These are phyloP conservation scores for Priceomyces melissophilus DNA, from an alignment of 805 yeast genomes.

Conservation along the genomic window DNA sequence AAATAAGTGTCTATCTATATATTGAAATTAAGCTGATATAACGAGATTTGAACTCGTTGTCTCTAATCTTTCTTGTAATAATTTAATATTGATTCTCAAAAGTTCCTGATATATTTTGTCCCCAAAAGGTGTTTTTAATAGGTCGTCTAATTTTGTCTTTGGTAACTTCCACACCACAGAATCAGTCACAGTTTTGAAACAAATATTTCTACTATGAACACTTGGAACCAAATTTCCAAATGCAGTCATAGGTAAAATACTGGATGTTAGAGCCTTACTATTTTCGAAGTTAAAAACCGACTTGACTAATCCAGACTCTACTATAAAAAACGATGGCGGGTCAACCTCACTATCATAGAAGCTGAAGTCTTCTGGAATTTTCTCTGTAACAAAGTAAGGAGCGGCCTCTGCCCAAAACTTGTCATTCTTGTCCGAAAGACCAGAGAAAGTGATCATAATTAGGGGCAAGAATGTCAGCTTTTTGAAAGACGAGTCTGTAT, in stretches of 20 bases:
- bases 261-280: slow-evolving; percentile 34
- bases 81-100: slow-evolving; percentile 53
- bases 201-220: slow-evolving; percentile 39
- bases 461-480: slow-evolving; percentile 58
- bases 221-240: slow-evolving; percentile 57
- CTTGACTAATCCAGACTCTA: slow-evolving; percentile 47
- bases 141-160: slow-evolving; percentile 37
- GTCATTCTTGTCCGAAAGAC: slow-evolving; percentile 46
- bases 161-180: slow-evolving; percentile 69
- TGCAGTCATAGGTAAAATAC: slow-evolving; percentile 67
- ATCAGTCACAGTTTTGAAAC: slow-evolving; percentile 56
- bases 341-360: slow-evolving; percentile 45
- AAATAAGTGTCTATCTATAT: background rate
- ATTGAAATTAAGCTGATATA: slow-evolving; percentile 45
- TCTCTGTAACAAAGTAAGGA: slow-evolving; percentile 48
- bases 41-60: slow-evolving; percentile 73
- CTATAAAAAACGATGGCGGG: slow-evolving; percentile 52
- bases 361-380: slow-evolving; percentile 42
- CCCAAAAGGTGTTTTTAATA: slow-evolving; percentile 46
- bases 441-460: slow-evolving; percentile 61
- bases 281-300: slow-evolving; percentile 36
- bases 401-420: slow-evolving; percentile 64
- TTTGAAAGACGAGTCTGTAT: slow-evolving; percentile 30
- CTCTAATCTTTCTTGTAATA: slow-evolving; percentile 69
- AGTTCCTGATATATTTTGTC: slow-evolving; percentile 60